Evolutionary conservation across 2,329 filamentous ascomycete species (phyloP).

Genomic region (Beauveria sp.): DNA sequence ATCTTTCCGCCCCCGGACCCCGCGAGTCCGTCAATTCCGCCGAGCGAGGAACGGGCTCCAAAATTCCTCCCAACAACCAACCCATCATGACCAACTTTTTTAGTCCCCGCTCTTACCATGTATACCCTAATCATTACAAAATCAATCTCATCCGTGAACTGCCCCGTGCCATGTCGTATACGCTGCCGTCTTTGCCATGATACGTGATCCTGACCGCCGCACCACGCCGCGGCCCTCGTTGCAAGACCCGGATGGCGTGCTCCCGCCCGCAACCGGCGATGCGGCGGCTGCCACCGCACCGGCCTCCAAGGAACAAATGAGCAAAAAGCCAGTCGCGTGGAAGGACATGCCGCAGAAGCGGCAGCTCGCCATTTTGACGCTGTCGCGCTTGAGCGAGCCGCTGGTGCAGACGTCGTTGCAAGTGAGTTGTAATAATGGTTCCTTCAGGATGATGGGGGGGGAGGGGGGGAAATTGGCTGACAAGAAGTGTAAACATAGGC

Average conservation of each 20-base stretch:
- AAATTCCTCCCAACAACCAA: background rate
- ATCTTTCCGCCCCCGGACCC: background rate
- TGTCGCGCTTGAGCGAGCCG: conserved; percentile 75
- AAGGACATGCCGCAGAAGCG: conserved; percentile 65
- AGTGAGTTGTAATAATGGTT: conserved; percentile 20
- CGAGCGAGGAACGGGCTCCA: background rate
- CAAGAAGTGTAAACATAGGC: conserved; percentile 34
- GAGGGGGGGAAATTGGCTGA: background rate
- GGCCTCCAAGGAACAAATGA: conserved; percentile 8
- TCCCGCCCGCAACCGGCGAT: background rate
- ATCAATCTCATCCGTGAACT: no score
- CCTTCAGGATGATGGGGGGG: background rate
- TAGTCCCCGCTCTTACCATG: background rate
- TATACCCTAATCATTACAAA: background rate
- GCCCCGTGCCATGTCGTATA: background rate
- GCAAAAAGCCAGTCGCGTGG: conserved; percentile 40
- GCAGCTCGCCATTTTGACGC: conserved; percentile 68
- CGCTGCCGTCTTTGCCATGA: background rate
- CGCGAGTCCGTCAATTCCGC: background rate
- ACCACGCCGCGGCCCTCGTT: background rate
- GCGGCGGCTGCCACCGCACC: background rate
- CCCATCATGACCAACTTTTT: background rate
- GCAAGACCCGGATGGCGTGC: conserved; percentile 1
- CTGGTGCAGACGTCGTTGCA: conserved; percentile 69
- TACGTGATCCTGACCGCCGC: background rate